These are phyloP conservation scores for Nothophaeocryptopus gaeumannii DNA, from an alignment of 2,329 filamentous ascomycete species.

Conservation along the genomic window DNA sequence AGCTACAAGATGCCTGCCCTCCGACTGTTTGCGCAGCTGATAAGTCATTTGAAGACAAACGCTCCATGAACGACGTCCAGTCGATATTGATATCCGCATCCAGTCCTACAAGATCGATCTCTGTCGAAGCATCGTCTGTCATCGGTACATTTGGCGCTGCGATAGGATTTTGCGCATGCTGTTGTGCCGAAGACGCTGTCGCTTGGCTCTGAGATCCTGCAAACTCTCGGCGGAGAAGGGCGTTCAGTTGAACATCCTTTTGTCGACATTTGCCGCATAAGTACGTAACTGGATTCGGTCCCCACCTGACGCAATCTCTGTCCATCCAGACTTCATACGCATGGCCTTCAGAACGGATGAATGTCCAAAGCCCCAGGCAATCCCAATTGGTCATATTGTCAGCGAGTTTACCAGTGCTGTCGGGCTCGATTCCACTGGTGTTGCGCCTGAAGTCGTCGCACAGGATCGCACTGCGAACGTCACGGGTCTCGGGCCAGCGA, in stretches of 20 bases:
- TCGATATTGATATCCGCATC: not conserved
- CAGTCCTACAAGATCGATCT: not conserved
- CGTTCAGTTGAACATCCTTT: conserved; percentile 4
- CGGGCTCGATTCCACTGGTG: not conserved
- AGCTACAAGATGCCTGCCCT: too few relatives aligned
- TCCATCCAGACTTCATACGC: conserved; percentile 8
- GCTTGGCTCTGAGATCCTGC: not conserved
- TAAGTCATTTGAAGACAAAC: not conserved
- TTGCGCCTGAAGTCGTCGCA: conserved; percentile 12
- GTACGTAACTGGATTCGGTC: conserved; percentile 5
- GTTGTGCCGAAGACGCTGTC: too few relatives aligned
- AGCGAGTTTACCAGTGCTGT: too few relatives aligned
- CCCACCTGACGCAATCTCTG: conserved; percentile 8
- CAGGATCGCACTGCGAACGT: conserved; percentile 6
- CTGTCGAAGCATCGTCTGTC: too few relatives aligned
- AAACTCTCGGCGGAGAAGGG: not conserved
- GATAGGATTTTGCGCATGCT: too few relatives aligned
- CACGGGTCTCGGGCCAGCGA: conserved; percentile 12
- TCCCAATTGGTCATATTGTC: conserved; percentile 3
- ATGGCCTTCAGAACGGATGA: conserved; percentile 4
- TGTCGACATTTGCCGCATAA: conserved; percentile 11
- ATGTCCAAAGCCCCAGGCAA: conserved; percentile 12
- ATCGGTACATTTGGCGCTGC: too few relatives aligned
- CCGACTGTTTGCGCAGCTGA: too few relatives aligned
- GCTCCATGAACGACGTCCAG: not conserved